Evolutionary conservation across 2,329 filamentous ascomycete genomes (phyloP).

Genomic region (Pseudogymnoascus sp.): DNA sequence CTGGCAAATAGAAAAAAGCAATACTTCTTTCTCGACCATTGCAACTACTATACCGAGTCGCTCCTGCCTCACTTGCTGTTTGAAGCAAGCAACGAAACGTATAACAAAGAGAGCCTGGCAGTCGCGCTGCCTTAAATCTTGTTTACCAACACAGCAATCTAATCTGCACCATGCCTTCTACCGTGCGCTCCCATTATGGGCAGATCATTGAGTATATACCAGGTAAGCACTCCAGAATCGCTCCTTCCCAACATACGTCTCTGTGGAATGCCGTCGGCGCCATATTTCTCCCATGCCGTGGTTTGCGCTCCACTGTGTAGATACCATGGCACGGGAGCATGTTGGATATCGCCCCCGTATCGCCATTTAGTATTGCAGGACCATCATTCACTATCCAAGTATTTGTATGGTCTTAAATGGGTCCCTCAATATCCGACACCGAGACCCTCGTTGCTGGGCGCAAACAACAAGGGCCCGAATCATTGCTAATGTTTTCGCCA

Average conservation of each 20-base stretch:
- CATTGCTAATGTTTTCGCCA: slow-evolving; percentile 40
- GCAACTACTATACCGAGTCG: neutral
- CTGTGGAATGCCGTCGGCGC: neutral
- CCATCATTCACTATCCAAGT: slow-evolving; percentile 2
- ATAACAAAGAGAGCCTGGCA: slow-evolving; percentile 2
- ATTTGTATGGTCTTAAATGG: slow-evolving; percentile 6
- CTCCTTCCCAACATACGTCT: neutral
- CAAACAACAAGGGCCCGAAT: slow-evolving; percentile 1
- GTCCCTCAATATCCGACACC: neutral
- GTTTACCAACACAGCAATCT: slow-evolving; percentile 19
- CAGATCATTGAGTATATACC: slow-evolving; percentile 96
- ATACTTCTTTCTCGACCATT: neutral
- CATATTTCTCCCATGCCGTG: slow-evolving; percentile 5
- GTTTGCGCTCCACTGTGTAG: neutral
- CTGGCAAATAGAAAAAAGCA: neutral
- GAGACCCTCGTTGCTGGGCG: slow-evolving; percentile 2
- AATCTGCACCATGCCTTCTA: slow-evolving; percentile 35
- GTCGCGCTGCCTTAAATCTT: neutral
- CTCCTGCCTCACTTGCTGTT: neutral
- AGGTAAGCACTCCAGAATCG: slow-evolving; percentile 47
- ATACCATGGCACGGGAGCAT: neutral
- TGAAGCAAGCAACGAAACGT: neutral
- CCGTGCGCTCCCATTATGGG: slow-evolving; percentile 57
- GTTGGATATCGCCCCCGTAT: neutral
- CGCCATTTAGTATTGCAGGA: neutral